These are phyloP conservation scores for Apostasia shenzhenica DNA, from an alignment of 106 monocot species.

Conservation along the genomic window DNA sequence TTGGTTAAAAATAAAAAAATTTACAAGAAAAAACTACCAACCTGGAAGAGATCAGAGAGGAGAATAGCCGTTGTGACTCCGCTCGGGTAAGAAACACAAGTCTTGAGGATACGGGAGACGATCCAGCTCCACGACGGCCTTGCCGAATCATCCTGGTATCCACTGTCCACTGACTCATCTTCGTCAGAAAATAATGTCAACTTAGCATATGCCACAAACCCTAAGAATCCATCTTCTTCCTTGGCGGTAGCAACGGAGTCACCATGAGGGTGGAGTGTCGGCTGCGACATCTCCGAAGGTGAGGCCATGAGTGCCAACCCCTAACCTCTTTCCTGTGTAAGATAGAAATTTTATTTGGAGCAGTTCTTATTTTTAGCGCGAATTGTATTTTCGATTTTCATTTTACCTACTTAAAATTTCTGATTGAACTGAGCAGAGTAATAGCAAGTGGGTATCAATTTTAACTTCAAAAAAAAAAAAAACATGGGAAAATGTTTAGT, in stretches of 20 bases:
- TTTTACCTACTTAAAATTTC: too few relatives aligned
- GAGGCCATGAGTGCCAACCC: not conserved
- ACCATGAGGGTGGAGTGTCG: not conserved
- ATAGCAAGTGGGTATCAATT: too few relatives aligned
- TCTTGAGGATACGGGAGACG: constrained; percentile 67
- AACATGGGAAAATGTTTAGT: too few relatives aligned
- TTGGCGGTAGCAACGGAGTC: constrained; percentile 3
- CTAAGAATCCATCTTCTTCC: constrained; percentile 57
- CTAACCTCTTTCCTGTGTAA: too few relatives aligned
- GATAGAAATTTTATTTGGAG: too few relatives aligned
- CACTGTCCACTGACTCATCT: constrained; percentile 10
- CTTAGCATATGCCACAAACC: constrained; percentile 71
- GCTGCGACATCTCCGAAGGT: not conserved
- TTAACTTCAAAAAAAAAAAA: too few relatives aligned
- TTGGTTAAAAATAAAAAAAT: too few relatives aligned
- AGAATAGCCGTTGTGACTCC: constrained; percentile 87
- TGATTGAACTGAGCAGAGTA: too few relatives aligned
- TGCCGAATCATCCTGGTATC: constrained; percentile 1
- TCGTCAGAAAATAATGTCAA: constrained; percentile 34
- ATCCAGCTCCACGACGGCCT: constrained; percentile 79
- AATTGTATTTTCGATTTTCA: too few relatives aligned
- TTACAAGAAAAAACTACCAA: not conserved
- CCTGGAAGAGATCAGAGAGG: constrained; percentile 93
- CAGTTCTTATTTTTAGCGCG: too few relatives aligned
- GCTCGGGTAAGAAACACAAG: constrained; percentile 81